Evolutionary conservation across 176 grass and related monocot genomes (phyloP).

Genomic region (Triticum turgidum): DNA sequence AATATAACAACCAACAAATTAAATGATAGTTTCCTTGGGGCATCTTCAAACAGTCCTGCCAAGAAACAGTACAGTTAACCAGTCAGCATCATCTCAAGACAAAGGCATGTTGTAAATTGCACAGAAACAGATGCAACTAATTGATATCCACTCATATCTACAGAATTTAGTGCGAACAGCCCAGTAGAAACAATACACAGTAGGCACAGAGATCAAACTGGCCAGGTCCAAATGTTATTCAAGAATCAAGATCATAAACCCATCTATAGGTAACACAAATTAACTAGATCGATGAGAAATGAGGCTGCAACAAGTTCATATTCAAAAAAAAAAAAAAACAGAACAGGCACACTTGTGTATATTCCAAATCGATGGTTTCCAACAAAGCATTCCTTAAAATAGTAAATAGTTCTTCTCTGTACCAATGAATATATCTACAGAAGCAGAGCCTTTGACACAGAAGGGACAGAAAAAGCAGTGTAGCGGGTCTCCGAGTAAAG

Average conservation of each 20-base stretch:
- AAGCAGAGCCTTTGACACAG: not conserved
- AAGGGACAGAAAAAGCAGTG: not conserved
- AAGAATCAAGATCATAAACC: not conserved
- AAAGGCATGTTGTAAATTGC: not conserved
- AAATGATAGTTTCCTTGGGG: slow-evolving; percentile 14
- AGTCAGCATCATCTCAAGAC: slow-evolving; percentile 17
- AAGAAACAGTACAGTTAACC: slow-evolving; percentile 23
- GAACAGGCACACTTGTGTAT: not conserved
- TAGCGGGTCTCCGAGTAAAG: not conserved
- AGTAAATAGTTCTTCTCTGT: not conserved
- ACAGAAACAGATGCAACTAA: not conserved
- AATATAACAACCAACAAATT: slow-evolving; percentile 41
- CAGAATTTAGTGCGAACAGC: not conserved
- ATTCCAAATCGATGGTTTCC: not conserved
- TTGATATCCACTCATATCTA: not conserved
- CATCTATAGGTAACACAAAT: not conserved
- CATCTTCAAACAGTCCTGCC: slow-evolving; percentile 46
- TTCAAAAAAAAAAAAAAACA: not conserved
- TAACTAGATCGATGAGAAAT: not conserved
- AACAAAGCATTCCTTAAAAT: not conserved
- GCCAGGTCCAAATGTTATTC: not conserved
- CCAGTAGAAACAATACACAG: not conserved
- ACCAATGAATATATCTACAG: not conserved
- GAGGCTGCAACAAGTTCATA: not conserved
- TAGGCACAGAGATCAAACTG: slow-evolving; percentile 2